Base-by-base conservation (phyloP, 2,329 filamentous ascomycete genomes). In the Diaporthe batatas region DNA sequence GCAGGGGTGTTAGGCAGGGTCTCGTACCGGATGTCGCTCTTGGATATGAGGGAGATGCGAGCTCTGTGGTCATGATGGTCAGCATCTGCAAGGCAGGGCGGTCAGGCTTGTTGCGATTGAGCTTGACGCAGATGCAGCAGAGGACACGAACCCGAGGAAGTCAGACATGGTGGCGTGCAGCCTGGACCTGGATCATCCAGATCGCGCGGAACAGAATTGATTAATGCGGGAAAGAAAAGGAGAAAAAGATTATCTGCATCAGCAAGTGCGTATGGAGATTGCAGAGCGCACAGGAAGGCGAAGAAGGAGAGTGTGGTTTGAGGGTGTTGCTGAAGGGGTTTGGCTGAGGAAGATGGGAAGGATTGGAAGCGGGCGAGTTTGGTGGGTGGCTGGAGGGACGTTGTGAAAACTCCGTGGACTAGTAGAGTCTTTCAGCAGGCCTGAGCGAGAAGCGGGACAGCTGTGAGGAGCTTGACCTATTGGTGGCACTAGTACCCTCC, bases 31-130 rank as follows among this genome's bases (percentile, higher is more conserved):
- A 98, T 98, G 86, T 98, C 95, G 84, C 94, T 98, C 88, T 96
- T 97, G 75, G 95, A 98, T 84, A 98, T 96, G 86, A 98, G 91
- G 75, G 95, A 98, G 88, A 98, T 98, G 83, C 93, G 93, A 85
- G 95, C 94, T 85, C 94, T 95, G 84, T 78, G 62, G 78, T 76
- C 73, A 67, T 72, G 72, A 73, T 29, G 72, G 80, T 82, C 76
- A 83, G 81, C 78, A 78, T 68, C 34, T 55, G 77, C 76, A 77
- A 42, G 77, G 25, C 25, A 16, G 36, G 23, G 4, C 8, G 8
- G 21, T 16, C 21, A 25, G 55, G n/a, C 7, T 14, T 6, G n/a
- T n/a, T 23, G 29, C n/a, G 36, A 59, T 21, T 51, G 54, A 76
- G 77, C 55, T 79, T 77, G 64, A 54, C 68, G 53, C 62, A 70